Conservation (phyloP, 1,284 basidiomycete genomes). For the Moesziomyces globuligerus region DNA sequence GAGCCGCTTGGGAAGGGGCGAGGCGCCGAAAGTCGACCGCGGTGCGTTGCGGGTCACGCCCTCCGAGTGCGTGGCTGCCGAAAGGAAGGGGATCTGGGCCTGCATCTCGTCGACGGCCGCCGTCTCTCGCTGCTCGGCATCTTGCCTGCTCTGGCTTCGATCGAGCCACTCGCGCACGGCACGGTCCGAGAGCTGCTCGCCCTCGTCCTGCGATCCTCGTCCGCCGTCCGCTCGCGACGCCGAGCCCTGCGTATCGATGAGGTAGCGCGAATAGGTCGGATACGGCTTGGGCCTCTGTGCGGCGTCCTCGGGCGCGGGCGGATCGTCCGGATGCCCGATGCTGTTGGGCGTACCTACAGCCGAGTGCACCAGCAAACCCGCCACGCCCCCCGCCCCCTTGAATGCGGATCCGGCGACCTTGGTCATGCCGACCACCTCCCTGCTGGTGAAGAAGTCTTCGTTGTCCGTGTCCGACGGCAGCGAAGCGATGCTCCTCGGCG, state of each 20-base stretch:
- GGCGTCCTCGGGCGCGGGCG: constrained; percentile 7
- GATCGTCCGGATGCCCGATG: constrained; percentile 18
- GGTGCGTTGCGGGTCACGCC: constrained; percentile 8
- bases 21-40: constrained; percentile 27
- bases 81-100: constrained; percentile 22
- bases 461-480: constrained; percentile 38
- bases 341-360: constrained; percentile 37
- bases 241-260: constrained; percentile 18
- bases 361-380: constrained; percentile 13
- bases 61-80: constrained; percentile 13
- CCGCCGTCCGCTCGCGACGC: constrained; percentile 3
- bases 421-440: constrained; percentile 20
- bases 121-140: not conserved
- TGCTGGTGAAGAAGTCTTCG: constrained; percentile 46
- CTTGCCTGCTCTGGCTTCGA: constrained; percentile 3
- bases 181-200: constrained; percentile 5
- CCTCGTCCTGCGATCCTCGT: not conserved
- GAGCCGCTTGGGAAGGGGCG: constrained; percentile 24
- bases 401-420: constrained; percentile 22
- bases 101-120: constrained; percentile 6
- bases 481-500: constrained; percentile 18
- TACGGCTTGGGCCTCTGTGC: constrained; percentile 33
- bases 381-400: not conserved
- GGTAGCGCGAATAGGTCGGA: constrained; percentile 31
- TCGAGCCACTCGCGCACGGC: constrained; percentile 38